These are phyloP conservation scores for Fusarium hostae DNA, from an alignment of 2,329 filamentous ascomycete genomes.

Conservation along the genomic window DNA sequence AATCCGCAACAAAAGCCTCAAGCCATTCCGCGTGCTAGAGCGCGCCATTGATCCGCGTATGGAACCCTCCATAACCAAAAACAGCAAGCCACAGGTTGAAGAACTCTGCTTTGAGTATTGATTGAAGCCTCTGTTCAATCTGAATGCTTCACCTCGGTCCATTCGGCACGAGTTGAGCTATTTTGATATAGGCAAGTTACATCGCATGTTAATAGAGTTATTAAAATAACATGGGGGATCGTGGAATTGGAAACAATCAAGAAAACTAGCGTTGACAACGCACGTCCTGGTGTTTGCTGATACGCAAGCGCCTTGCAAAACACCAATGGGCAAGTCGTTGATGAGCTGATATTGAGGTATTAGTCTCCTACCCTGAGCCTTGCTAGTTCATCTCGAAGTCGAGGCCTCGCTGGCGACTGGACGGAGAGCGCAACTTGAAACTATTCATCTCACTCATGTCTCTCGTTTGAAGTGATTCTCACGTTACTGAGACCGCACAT, in stretches of 20 bases:
- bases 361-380: constrained; percentile 25
- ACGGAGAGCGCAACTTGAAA: background rate
- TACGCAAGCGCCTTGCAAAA: constrained; percentile 24
- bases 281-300: constrained; percentile 18
- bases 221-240: constrained; percentile 9
- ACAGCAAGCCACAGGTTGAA: constrained; percentile 16
- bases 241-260: constrained; percentile 10
- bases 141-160: constrained; percentile 11
- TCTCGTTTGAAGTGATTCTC: background rate
- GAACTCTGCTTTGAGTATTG: background rate
- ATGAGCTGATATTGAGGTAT: constrained; percentile 20
- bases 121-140: constrained; percentile 1
- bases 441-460: constrained; percentile 7
- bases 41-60: constrained; percentile 21
- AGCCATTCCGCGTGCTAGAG: constrained; percentile 32
- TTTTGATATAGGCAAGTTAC: constrained; percentile 25
- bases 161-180: constrained; percentile 8
- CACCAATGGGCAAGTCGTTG: constrained; percentile 30
- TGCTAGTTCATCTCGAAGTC: constrained; percentile 13
- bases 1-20: constrained; percentile 14
- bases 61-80: constrained; percentile 16
- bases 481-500: background rate
- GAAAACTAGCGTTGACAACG: constrained; percentile 27
- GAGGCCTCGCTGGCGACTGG: constrained; percentile 12
- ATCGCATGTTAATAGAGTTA: constrained; percentile 32